These are phyloP conservation scores for Leccinum arenicola DNA, from an alignment of 768 basidiomycete genomes.

Conservation along the genomic window DNA sequence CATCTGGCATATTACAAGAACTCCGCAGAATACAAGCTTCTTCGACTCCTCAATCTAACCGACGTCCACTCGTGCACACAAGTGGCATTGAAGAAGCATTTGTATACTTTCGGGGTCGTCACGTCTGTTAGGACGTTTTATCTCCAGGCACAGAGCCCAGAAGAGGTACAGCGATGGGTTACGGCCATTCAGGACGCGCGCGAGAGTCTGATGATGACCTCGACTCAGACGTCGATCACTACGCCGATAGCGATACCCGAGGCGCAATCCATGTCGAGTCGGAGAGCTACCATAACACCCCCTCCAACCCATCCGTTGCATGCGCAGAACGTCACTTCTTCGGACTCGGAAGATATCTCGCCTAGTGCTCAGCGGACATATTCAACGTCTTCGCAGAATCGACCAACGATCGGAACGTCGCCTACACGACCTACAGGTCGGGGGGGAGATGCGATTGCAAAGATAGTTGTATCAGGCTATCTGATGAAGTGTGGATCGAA, in stretches of 20 bases:
- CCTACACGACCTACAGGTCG: constrained; percentile 39
- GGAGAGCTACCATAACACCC: constrained; percentile 37
- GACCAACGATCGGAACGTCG: constrained; percentile 39
- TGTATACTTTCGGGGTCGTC: constrained; percentile 88
- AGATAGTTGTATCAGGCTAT: constrained; percentile 84
- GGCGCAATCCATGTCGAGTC: constrained; percentile 27
- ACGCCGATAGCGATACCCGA: constrained; percentile 56
- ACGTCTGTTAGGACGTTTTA: constrained; percentile 90
- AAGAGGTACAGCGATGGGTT: constrained; percentile 85
- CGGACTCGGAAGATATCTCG: constrained; percentile 74
- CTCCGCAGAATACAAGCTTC: constrained; percentile 89
- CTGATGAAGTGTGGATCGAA: constrained; percentile 96
- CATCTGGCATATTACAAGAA: constrained; percentile 98
- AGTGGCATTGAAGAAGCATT: constrained; percentile 85
- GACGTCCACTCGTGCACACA: constrained; percentile 89
- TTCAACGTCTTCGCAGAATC: constrained; percentile 46
- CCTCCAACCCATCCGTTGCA: constrained; percentile 46
- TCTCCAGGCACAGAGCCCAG: constrained; percentile 69
- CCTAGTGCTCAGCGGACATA: constrained; percentile 43
- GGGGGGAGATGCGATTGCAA: constrained; percentile 55
- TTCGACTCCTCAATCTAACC: constrained; percentile 80
- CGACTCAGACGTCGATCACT: constrained; percentile 52
- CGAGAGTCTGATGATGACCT: constrained; percentile 58
- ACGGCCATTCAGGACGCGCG: constrained; percentile 74
- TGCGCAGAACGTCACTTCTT: constrained; percentile 59